Percentiles rank a stretch among this genome's conserved stretches.
These are phyloP conservation scores for Apiosordaria backusii DNA, from an alignment of 495 filamentous ascomycete genomes.

Conservation along the genomic window DNA sequence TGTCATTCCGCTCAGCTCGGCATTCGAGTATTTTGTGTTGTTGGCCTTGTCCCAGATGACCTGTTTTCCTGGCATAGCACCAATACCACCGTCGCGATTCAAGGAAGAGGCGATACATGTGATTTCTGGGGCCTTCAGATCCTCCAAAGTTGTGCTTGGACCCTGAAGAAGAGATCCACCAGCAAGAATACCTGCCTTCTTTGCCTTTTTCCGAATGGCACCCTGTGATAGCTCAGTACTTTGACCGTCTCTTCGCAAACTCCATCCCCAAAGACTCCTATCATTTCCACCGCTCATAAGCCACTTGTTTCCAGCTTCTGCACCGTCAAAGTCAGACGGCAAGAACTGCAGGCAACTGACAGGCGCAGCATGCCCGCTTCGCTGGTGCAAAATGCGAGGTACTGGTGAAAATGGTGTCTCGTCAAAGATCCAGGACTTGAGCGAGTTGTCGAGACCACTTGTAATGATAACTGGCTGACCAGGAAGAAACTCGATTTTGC, in stretches of 20 bases:
- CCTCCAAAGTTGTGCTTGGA: constrained; percentile 59
- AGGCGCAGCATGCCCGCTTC: constrained; percentile 83
- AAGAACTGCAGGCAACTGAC: constrained; percentile 77
- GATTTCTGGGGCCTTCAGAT: constrained; percentile 83
- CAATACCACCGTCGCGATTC: constrained; percentile 90
- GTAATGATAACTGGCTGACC: constrained; percentile 89
- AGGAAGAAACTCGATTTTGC: constrained; percentile 82
- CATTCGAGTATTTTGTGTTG: constrained; percentile 53
- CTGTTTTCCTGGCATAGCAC: constrained; percentile 63
- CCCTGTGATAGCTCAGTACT: constrained; percentile 92
- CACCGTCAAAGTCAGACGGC: constrained; percentile 79
- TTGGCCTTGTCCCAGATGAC: constrained; percentile 73
- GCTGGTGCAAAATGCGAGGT: constrained; percentile 76
- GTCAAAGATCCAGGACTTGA: constrained; percentile 95
- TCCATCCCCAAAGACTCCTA: constrained; percentile 90
- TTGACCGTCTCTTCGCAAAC: constrained; percentile 89
- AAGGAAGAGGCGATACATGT: constrained; percentile 85
- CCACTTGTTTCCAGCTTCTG: constrained; percentile 91
- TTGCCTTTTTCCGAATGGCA: constrained; percentile 73
- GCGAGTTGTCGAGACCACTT: constrained; percentile 84
- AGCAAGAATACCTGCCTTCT: constrained; percentile 69
- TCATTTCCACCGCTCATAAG: constrained; percentile 84
- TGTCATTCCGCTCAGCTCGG: constrained; percentile 62
- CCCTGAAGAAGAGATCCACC: constrained; percentile 43
- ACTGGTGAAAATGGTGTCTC: constrained; percentile 78